Evolutionary conservation across 129 eudicot species (phyloP).

Genomic region (Glebionis coronaria): DNA sequence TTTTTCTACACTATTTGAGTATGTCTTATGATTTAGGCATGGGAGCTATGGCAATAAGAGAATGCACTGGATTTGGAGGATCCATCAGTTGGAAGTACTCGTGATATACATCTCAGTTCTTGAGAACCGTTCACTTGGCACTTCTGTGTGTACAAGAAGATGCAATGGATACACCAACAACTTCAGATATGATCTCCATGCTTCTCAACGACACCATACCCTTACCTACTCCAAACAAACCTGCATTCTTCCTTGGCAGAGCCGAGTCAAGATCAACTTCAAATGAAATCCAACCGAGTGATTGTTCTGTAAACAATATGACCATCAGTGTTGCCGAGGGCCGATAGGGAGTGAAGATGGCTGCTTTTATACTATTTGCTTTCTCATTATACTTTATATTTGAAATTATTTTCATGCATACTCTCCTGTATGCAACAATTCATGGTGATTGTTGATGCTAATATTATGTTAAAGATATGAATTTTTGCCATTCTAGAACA

Average conservation of each 20-base stretch:
- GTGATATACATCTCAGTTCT: slow-evolving; percentile 11
- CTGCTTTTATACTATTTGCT: neutral
- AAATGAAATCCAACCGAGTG: neutral
- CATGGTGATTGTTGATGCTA: no score
- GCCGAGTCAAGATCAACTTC: neutral
- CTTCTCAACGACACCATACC: slow-evolving; percentile 18
- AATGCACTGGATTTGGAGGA: slow-evolving; percentile 7
- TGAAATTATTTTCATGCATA: neutral
- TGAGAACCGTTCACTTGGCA: slow-evolving; percentile 20
- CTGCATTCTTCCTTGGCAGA: slow-evolving; percentile 27
- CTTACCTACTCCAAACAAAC: slow-evolving; percentile 27
- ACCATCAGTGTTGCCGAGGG: slow-evolving; percentile 29
- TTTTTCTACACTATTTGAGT: no score
- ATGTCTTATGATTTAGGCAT: neutral
- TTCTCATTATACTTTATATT: neutral
- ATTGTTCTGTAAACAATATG: slow-evolving; percentile 20
- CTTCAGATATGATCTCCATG: no score
- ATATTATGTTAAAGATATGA: no score
- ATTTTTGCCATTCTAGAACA: no score
- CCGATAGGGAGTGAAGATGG: slow-evolving; percentile 14
- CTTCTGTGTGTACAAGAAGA: slow-evolving; percentile 29
- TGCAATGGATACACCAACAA: slow-evolving; percentile 23
- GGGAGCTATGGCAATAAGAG: slow-evolving; percentile 9
- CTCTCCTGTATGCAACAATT: no score
- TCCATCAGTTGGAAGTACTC: slow-evolving; percentile 15